These are phyloP conservation scores for Chlamydomonas schloesseri DNA, from an alignment of 139 green algal genomes.

Conservation along the genomic window DNA sequence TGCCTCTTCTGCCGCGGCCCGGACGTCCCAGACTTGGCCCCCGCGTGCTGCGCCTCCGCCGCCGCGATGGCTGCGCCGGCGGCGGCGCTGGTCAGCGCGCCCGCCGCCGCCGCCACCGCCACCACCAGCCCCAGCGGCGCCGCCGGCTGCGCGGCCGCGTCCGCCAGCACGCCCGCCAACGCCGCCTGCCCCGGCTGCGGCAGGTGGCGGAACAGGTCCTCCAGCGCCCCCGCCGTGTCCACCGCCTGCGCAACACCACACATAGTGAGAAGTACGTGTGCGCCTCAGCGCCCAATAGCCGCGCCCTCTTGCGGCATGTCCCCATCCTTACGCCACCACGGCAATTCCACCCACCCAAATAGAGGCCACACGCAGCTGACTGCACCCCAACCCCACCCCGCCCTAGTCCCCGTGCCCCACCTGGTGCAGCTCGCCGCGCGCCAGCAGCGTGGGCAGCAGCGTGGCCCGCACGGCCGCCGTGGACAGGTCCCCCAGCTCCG, in stretches of 20 bases:
- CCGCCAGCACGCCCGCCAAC: slow-evolving; percentile 30
- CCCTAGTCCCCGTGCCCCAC: too few species aligned
- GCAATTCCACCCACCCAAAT: too few species aligned
- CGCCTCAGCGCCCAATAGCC: too few species aligned
- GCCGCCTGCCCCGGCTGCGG: slow-evolving; percentile 11
- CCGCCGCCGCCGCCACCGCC: slow-evolving; percentile 26
- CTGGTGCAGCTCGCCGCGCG: slow-evolving; percentile 17
- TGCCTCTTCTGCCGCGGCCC: slow-evolving; percentile 33
- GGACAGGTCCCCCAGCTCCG: slow-evolving; percentile 18
- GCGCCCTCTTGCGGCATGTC: too few species aligned
- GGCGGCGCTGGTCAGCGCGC: slow-evolving; percentile 13
- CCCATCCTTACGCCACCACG: too few species aligned
- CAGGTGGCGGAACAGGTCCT: slow-evolving; percentile 31
- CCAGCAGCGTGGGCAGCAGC: slow-evolving; percentile 35
- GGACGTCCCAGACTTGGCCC: slow-evolving; percentile 5
- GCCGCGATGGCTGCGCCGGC: neutral
- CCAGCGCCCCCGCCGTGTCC: slow-evolving; percentile 32
- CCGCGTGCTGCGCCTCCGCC: neutral
- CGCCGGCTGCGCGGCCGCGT: slow-evolving; percentile 30
- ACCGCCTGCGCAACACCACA: too few species aligned
- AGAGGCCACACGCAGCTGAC: too few species aligned
- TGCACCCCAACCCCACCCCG: too few species aligned
- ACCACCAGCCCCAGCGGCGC: slow-evolving; percentile 34
- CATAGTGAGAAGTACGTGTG: too few species aligned
- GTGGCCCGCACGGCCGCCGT: slow-evolving; percentile 1